Evolutionary conservation across 1,284 basidiomycete species (phyloP), one percentile per base, ranked within the genome.

Genomic region (Cystobasidium sp.): DNA sequence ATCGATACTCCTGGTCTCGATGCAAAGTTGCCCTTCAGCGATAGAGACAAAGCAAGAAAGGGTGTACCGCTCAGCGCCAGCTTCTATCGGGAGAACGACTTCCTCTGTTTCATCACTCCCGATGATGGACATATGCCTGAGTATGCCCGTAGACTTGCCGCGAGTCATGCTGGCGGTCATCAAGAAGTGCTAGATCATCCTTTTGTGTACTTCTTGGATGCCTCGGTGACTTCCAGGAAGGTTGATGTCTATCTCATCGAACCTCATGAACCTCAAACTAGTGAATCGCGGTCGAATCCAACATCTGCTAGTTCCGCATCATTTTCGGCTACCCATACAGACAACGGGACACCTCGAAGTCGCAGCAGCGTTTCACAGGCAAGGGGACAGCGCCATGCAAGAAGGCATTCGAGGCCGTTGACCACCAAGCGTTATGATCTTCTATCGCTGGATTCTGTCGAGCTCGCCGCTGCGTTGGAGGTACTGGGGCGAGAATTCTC

Each of bases 171-270:
- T n/a, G 51, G 51, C 12, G 24, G 41, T 18, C 39, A 43, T 1
- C 31, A 53, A 47, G 49, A 66, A 47, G 64, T 58, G 22, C 7
- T 24, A 9, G 43, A 55, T 8, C 66, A 68, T 55, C 66, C 66
- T n/a, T 68, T 68, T 43, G 66, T 68, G 12, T 68, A 68, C 43
- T 56, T 46, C 37, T 16, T 68, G 16, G 53, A 68, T 31, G 53
- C 52, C 22, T 20, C 43, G 18, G 66, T 59, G 16, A 24, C 18
- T 41, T 39, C 37, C 9, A 47, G 66, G 31, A 53, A 52, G 12
- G 47, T 66, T 10, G 70, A 73, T 44, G 41, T 73, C 14, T 73
- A 73, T 39, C 63, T 73, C 10, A 52, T 73, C 18, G 37, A 49
- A 20, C 39, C 55, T 14, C 16, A 6, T 9, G 18, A 65, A 43